Evolutionary conservation across 1,284 basidiomycete genomes (phyloP).

Genomic region (Cryptococcus maquisensis): DNA sequence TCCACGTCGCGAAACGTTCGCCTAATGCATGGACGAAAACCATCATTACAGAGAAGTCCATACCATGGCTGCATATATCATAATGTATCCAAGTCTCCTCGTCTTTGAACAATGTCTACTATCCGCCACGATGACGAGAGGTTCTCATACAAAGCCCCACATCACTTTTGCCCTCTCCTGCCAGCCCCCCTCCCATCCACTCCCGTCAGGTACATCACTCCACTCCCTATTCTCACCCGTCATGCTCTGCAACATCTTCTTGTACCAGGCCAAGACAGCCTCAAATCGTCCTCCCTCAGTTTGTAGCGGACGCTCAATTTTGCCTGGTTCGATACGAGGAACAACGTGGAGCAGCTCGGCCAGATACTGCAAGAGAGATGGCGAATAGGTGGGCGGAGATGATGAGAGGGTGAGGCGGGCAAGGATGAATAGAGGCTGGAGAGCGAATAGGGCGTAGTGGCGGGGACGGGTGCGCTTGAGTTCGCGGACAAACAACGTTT

Average conservation of each 20-base stretch:
- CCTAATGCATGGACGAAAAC: no score
- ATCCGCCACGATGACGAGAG: no score
- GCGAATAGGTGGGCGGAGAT: not conserved
- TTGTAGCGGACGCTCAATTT: not conserved
- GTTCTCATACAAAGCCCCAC: not conserved
- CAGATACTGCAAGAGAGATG: not conserved
- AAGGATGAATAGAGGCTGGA: conserved; percentile 29
- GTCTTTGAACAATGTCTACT: no score
- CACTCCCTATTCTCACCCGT: not conserved
- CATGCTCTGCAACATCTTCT: not conserved
- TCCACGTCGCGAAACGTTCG: no score
- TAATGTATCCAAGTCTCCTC: no score
- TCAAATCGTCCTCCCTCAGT: not conserved
- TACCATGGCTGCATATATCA: no score
- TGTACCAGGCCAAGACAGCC: not conserved
- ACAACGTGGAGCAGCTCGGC: not conserved
- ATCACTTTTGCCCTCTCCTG: not conserved
- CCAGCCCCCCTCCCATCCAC: not conserved
- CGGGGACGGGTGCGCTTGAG: conserved; percentile 18
- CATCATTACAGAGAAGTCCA: no score
- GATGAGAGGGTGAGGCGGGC: conserved; percentile 6
- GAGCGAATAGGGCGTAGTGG: conserved; percentile 29
- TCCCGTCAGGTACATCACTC: not conserved
- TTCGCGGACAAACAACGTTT: not conserved
- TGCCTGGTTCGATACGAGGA: not conserved